Evolutionary conservation across 2,329 filamentous ascomycete genomes (phyloP).

Genomic region (Fusarium chuoi): DNA sequence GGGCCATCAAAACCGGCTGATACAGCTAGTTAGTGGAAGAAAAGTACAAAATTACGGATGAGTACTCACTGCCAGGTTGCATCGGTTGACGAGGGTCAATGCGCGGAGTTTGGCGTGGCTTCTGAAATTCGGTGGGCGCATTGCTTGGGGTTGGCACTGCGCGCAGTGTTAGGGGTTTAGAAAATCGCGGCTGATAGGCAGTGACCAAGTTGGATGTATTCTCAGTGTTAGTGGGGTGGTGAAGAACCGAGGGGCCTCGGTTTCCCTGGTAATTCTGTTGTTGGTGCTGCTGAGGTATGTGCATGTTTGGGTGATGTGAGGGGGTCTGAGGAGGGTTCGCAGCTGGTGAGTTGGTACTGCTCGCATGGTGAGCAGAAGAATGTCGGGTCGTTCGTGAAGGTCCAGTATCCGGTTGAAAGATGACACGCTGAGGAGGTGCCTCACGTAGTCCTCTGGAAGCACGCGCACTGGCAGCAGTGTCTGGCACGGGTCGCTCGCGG

Average conservation of each 20-base stretch:
- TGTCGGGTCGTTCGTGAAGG: slow-evolving; percentile 72
- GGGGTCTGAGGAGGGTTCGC: slow-evolving; percentile 42
- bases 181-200: slow-evolving; percentile 74
- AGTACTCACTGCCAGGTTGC: slow-evolving; percentile 70
- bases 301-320: slow-evolving; percentile 50
- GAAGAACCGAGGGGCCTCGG: slow-evolving; percentile 58
- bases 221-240: slow-evolving; percentile 66
- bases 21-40: slow-evolving; percentile 32
- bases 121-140: slow-evolving; percentile 72
- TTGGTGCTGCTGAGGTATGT: slow-evolving; percentile 44
- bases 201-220: slow-evolving; percentile 70
- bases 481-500: slow-evolving; percentile 62
- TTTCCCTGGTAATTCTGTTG: slow-evolving; percentile 46
- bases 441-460: slow-evolving; percentile 77
- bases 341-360: slow-evolving; percentile 43
- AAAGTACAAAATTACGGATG: background rate
- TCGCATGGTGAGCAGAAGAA: slow-evolving; percentile 56
- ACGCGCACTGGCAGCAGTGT: slow-evolving; percentile 64
- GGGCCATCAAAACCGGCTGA: slow-evolving; percentile 75
- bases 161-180: slow-evolving; percentile 73
- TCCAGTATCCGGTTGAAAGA: slow-evolving; percentile 84
- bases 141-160: slow-evolving; percentile 80
- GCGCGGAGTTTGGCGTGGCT: slow-evolving; percentile 56
- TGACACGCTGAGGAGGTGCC: slow-evolving; percentile 84
- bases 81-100: slow-evolving; percentile 55